These are phyloP conservation scores for Tylopilus intermedius DNA, from an alignment of 768 basidiomycete genomes.

Conservation along the genomic window DNA sequence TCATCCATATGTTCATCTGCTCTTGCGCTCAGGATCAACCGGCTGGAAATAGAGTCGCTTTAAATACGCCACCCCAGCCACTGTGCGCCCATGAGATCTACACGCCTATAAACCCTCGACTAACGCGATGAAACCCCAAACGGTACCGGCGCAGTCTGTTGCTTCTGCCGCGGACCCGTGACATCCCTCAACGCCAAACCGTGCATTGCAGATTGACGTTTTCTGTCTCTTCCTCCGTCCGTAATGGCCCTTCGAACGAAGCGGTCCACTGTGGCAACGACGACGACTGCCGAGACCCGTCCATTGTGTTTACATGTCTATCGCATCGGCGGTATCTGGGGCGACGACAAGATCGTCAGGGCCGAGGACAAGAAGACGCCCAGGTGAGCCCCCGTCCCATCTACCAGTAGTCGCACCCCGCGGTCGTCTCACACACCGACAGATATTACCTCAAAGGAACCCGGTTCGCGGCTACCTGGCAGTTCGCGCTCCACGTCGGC, in stretches of 20 bases:
- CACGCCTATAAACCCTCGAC: not conserved
- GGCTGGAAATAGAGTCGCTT: not conserved
- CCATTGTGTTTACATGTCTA: slow-evolving; percentile 27
- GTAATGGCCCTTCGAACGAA: slow-evolving; percentile 1
- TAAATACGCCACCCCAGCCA: not conserved
- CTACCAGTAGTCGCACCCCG: no score
- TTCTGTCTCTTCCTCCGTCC: no score
- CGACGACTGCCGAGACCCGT: not conserved
- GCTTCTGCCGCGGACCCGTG: not conserved
- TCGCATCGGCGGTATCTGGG: slow-evolving; percentile 24
- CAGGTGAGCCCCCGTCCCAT: slow-evolving; percentile 18
- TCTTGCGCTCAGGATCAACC: not conserved
- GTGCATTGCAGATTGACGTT: not conserved
- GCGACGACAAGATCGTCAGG: slow-evolving; percentile 27
- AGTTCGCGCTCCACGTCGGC: slow-evolving; percentile 18
- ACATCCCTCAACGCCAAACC: not conserved
- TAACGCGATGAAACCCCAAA: not conserved
- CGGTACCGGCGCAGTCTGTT: not conserved
- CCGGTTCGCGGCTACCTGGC: slow-evolving; percentile 19
- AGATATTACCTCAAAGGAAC: slow-evolving; percentile 25
- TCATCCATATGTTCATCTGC: not conserved
- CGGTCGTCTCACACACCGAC: not conserved
- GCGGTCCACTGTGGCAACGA: not conserved
- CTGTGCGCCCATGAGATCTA: not conserved
- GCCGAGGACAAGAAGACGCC: slow-evolving; percentile 25